Conservation (phyloP, 2,329 filamentous ascomycete species). For the Aspergillus transmontanensis region DNA sequence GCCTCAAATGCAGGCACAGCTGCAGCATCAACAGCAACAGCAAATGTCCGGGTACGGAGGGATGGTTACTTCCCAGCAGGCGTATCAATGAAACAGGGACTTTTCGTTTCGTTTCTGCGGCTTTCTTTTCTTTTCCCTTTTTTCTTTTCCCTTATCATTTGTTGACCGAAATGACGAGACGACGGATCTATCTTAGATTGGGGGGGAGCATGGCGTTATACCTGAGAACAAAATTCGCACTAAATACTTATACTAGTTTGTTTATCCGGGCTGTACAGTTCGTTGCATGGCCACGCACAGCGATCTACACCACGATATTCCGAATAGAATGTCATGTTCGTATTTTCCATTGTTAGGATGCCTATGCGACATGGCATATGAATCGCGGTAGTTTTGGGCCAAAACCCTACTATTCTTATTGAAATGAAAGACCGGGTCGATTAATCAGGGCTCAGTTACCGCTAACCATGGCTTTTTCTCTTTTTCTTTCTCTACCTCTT, state of each 20-base stretch:
- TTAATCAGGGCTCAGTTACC: not conserved
- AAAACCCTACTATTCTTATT: not conserved
- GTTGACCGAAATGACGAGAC: conserved; percentile 29
- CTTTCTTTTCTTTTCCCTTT: not conserved
- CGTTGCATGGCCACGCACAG: not conserved
- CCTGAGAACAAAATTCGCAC: conserved; percentile 21
- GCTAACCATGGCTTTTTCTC: not conserved
- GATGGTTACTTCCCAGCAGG: conserved; percentile 39
- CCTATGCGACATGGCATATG: not conserved
- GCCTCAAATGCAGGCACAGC: conserved; percentile 56
- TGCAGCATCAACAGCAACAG: conserved; percentile 40
- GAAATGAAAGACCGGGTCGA: not conserved
- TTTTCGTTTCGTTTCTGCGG: not conserved
- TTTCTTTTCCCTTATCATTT: conserved; percentile 5
- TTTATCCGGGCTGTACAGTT: not conserved
- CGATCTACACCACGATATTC: not conserved
- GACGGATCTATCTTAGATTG: conserved; percentile 30
- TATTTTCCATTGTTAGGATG: not conserved
- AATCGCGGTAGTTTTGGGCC: not conserved
- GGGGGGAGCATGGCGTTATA: conserved; percentile 33
- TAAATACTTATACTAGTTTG: not conserved
- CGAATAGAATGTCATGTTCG: not conserved
- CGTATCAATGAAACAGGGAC: conserved; percentile 29
- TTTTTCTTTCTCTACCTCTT: conserved; percentile 12
- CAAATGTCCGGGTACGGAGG: conserved; percentile 45